Conservation (phyloP, 768 basidiomycete genomes). For the Calocybe indica region DNA sequence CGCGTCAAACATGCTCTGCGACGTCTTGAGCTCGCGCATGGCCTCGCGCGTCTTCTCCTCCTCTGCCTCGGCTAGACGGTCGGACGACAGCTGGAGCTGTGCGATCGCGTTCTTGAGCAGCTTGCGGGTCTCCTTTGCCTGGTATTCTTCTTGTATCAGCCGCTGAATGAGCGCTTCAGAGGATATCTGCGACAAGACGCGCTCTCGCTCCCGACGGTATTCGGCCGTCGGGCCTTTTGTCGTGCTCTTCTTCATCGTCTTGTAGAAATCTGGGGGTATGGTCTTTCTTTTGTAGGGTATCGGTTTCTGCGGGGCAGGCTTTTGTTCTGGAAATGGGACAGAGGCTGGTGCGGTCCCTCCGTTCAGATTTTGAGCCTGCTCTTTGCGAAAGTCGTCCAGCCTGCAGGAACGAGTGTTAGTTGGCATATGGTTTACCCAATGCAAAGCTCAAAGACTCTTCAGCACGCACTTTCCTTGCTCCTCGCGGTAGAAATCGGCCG, state of each 20-base stretch:
- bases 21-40: slow-evolving; percentile 16
- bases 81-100: slow-evolving; percentile 16
- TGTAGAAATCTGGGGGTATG: slow-evolving; percentile 1
- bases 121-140: slow-evolving; percentile 20
- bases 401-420: too few species aligned
- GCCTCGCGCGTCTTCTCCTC: slow-evolving; percentile 12
- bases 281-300: slow-evolving; percentile 2
- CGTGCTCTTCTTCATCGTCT: neutral
- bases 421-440: too few species aligned
- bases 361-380: too few species aligned
- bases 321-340: too few species aligned
- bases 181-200: slow-evolving; percentile 17
- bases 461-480: too few species aligned
- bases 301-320: neutral
- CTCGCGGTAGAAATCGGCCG: too few species aligned
- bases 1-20: slow-evolving; percentile 18
- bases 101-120: slow-evolving; percentile 19
- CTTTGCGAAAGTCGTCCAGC: too few species aligned
- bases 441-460: too few species aligned
- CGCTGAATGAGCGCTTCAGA: slow-evolving; percentile 19
- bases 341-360: too few species aligned
- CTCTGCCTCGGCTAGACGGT: slow-evolving; percentile 12
- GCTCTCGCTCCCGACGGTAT: slow-evolving; percentile 17
- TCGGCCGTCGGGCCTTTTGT: slow-evolving; percentile 7
- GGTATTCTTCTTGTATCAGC: slow-evolving; percentile 19